Base-by-base conservation (phyloP, 129 eudicot species). In the Arctium lappa region DNA sequence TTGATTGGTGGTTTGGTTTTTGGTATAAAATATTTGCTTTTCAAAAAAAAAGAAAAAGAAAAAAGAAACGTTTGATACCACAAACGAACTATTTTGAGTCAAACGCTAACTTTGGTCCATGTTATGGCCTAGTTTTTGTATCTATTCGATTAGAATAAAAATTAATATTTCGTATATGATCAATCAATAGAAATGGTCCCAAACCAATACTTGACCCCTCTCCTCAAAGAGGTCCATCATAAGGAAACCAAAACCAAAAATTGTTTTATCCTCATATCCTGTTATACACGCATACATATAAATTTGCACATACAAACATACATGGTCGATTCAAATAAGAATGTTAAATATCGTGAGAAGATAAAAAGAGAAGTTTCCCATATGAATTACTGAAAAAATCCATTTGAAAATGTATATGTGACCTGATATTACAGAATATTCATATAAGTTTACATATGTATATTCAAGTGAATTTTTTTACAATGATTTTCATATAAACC, bases 131-230 rank as follows among this genome's bases (percentile, higher is more conserved):
- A 56, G 4, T 13, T 44, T 44, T 56, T 56, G 16, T 56, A 5
- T 15, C 7, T 16, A 16, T n/a, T 2, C 27, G 66, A 15, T 15
- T 56, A 56, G 16, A 56, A n/a, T 56, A 56, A 29, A 73, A 30
- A 29, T 63, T 4, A 68, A 40, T 44, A 18, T 69, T 30, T 8
- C 34, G 27, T 40, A 30, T 42, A 79, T n/a, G 69, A 39, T 79
- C 76, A 34, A 39, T 79, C 76, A 34, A 79, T 31, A 79, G 30
- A 44, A 0, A 70, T 79, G 69, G 75, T 70, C 83, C 76, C 82
- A 8, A 46, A 62, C 34, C 38, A 50, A 10, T 76, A 56, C 5
- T 40, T 38, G 69, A 16, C 44, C 76, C 22, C 32, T 16, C 33
- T 15, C 5, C 65, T 79, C 46, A 42, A 2, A 74, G n/a, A 8